Base-by-base conservation (phyloP, 768 basidiomycete genomes). In the Sarcodon aspratus region DNA sequence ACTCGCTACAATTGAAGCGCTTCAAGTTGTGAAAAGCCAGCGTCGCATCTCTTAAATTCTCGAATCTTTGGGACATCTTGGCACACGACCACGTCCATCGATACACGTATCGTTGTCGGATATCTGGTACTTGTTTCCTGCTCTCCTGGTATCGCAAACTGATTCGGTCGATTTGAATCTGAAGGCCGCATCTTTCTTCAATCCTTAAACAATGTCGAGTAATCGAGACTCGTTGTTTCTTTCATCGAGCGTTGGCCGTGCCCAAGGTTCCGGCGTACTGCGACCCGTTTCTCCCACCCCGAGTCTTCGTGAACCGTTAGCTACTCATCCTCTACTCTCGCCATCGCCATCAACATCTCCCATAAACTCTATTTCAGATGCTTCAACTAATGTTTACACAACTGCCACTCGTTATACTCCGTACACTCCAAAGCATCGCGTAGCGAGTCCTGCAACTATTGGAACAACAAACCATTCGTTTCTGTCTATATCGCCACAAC, bases 391-490 rank as follows among this genome's bases (percentile, higher is more conserved):
- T 33, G 18, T 33, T n/a, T 46, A 40, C 18, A 31, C 59, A 6
- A 45, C 62, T 7, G 53, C 61, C 3, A 69, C 78, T 9, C 72
- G 73, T 52, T 90, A 89, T 66, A 75, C 83, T 1, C 80, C 85
- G 1, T 89, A 90, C 55, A 89, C 85, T 1, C 86, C 87, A 1
- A 66, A 81, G 18, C 85, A 87, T 38, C 78, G 82, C 40, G 69
- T 70, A 8, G 59, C 68, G 1, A 61, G 63, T 5, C 58, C 65
- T 9, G 73, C 73, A 27, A 74, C 77, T 3, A 74, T 75, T 0
- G 63, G 68, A 3, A 57, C 59, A 50, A 72, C 56, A 54, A 72
- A 63, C 42, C 69, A 69, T 34, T 55, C 77, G 0, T 59, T 72
- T 12, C 52, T 61, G 32, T 56, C 66, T 12, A 51, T 62, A 36